These are phyloP conservation scores for Cryptococcus floricola DNA, from an alignment of 1,284 basidiomycete species.

Conservation along the genomic window DNA sequence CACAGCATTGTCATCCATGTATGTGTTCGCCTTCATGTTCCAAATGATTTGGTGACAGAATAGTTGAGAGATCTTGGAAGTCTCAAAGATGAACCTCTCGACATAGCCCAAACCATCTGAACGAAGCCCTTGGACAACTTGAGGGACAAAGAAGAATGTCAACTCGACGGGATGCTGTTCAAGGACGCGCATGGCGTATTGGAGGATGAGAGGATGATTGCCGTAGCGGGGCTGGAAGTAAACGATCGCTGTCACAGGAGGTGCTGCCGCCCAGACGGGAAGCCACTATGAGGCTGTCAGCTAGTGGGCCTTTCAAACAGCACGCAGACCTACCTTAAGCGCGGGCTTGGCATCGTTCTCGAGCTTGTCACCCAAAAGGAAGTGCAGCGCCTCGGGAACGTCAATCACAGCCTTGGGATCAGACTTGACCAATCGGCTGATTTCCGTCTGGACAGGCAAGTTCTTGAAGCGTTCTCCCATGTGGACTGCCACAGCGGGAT, in stretches of 20 bases:
- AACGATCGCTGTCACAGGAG: conserved; percentile 78
- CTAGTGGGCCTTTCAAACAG: not conserved
- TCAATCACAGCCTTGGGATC: conserved; percentile 69
- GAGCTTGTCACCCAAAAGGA: conserved; percentile 70
- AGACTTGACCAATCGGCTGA: conserved; percentile 68
- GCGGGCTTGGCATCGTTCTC: conserved; percentile 61
- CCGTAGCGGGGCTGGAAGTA: conserved; percentile 82
- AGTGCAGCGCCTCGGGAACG: conserved; percentile 72
- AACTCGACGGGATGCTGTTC: conserved; percentile 92
- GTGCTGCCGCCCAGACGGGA: conserved; percentile 80
- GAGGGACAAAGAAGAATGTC: conserved; percentile 99
- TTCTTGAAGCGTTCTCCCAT: conserved; percentile 83
- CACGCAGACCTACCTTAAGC: conserved; percentile 59
- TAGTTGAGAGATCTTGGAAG: conserved; percentile 91
- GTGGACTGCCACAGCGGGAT: conserved; percentile 77
- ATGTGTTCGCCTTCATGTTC: conserved; percentile 99
- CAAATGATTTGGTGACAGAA: conserved; percentile 99
- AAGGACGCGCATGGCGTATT: conserved; percentile 94
- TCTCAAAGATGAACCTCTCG: conserved; percentile 92
- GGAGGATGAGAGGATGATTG: conserved; percentile 79
- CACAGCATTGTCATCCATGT: conserved; percentile 85
- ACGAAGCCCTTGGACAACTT: conserved; percentile 93
- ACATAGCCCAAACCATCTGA: conserved; percentile 89
- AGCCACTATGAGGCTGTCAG: conserved; percentile 60
- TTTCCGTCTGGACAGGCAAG: conserved; percentile 61